phyloP scores from a whole-genome alignment of 768 basidiomycete genomes.

The Gloeopeniophorella convolvens region DNA sequence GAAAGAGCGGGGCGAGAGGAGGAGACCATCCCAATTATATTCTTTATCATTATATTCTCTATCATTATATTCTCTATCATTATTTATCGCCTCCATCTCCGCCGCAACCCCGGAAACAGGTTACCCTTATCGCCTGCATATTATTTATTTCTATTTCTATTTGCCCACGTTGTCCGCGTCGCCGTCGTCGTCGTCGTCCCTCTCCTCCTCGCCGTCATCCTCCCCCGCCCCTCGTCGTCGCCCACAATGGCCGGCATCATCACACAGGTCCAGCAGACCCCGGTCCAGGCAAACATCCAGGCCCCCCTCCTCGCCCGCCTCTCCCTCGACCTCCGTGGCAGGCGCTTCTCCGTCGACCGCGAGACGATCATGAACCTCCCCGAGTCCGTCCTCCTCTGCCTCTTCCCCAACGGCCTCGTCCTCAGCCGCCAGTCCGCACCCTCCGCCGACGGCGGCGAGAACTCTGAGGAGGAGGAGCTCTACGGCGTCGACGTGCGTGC shows the following conservation, averaged over 20 bases:
- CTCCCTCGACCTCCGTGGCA: conserved; percentile 86
- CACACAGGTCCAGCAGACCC: conserved; percentile 52
- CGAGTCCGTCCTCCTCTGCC: conserved; percentile 90
- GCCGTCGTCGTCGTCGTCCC: conserved; percentile 7
- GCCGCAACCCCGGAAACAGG: background rate
- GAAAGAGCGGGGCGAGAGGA: background rate
- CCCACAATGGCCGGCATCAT: conserved; percentile 37
- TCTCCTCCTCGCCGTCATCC: background rate
- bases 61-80: background rate
- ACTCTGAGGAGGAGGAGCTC: conserved; percentile 81
- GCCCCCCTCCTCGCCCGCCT: conserved; percentile 85
- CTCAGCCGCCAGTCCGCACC: conserved; percentile 80
- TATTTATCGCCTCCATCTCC: background rate
- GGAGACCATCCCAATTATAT: background rate
- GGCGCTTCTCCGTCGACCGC: conserved; percentile 89
- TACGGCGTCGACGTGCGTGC: conserved; percentile 96
- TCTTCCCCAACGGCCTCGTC: conserved; percentile 96
- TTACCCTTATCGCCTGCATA: background rate
- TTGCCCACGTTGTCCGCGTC: background rate
- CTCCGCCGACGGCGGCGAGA: conserved; percentile 65
- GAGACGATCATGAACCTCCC: conserved; percentile 98
- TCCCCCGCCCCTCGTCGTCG: conserved; percentile 9
- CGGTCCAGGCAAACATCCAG: conserved; percentile 65
- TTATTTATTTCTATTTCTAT: conserved; percentile 3
- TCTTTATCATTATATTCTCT: background rate